Percentiles rank a stretch among this genome's conserved stretches.
phyloP scores from a whole-genome alignment of 176 grass and related monocot species.

The Oryza nivara region DNA sequence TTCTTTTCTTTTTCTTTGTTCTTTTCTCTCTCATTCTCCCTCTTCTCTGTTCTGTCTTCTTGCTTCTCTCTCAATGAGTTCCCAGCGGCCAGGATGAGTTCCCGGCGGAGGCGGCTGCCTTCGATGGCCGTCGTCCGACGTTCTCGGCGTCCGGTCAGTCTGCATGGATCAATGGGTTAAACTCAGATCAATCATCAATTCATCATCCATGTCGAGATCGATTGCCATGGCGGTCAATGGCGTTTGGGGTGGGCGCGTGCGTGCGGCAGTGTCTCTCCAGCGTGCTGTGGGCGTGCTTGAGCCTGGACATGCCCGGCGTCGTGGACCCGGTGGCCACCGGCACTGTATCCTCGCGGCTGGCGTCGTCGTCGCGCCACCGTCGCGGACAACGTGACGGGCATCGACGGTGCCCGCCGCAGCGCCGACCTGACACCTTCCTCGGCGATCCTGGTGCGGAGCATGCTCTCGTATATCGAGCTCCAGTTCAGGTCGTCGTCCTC shows the following conservation, averaged over 20 bases:
- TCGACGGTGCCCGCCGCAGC: constrained; percentile 61
- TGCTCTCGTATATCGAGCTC: constrained; percentile 63
- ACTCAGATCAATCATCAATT: background rate
- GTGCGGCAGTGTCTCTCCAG: constrained; percentile 31
- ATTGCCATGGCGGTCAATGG: background rate
- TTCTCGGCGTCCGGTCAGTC: constrained; percentile 21
- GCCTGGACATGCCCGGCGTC: constrained; percentile 20
- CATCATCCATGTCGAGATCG: background rate
- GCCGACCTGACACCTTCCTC: background rate
- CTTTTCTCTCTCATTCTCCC: no score
- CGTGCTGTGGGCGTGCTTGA: constrained; percentile 52
- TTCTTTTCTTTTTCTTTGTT: no score
- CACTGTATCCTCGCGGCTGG: background rate
- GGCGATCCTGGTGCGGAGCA: constrained; percentile 39
- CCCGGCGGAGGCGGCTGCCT: background rate
- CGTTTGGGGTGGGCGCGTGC: constrained; percentile 2
- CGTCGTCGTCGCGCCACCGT: background rate
- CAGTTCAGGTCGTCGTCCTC: constrained; percentile 60
- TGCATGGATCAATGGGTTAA: background rate
- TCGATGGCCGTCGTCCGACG: background rate
- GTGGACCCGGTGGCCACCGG: background rate
- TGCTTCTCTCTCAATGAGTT: no score
- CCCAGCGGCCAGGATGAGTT: no score
- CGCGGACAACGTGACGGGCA: constrained; percentile 32
- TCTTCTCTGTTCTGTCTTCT: no score